Evolutionary conservation across 257 asterid species (phyloP), one percentile per base, ranked within the genome.

Genomic region (Nicotiana paniculata): DNA sequence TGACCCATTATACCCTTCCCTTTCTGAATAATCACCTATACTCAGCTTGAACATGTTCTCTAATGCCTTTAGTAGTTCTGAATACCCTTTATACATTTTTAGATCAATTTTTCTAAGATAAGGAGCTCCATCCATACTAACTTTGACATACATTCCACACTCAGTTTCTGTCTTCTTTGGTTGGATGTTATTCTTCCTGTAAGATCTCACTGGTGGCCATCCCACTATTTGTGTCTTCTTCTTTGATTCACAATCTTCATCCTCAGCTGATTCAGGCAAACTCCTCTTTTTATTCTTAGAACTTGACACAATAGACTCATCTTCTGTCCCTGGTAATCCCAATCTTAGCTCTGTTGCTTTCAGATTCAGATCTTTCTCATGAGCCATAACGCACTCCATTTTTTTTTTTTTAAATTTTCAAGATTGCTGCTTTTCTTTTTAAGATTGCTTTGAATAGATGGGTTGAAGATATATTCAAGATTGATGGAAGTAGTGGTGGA

Each of bases 41-140:
- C 89, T 89, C 88, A 92, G 92, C 57, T 91, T 95, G 89, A 95
- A 95, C 98, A 95, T 95, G 82, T 67, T 77, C 85, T 93, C 97
- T 85, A 95, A 83, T 21, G 90, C 97, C 78, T 77, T 66, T 3
- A 92, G 87, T 9, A 95, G 93, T 79, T 89, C 88, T 11, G 88
- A 30, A 59, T 95, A 95, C 26, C 93, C 90, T 17, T 69, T 65
- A 86, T 89, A 93, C 21, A 89, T 80, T 72, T 91, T 92, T 72
- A 95, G 75, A 83, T 93, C 98, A 77, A 93, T 89, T 90, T 95
- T 95, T 57, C 98, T 89, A 7, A 95, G 92, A 53, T 90, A 95
- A 79, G 98, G 94, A 1, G 94, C 98, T 37, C 98, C 97, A 82
- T 93, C 98, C 97, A 95, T 87, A 89, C 98, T 91, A 26, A 95